These are phyloP conservation scores for Phyllosticta ampelicida DNA, from an alignment of 2,329 filamentous ascomycete genomes.

Conservation along the genomic window DNA sequence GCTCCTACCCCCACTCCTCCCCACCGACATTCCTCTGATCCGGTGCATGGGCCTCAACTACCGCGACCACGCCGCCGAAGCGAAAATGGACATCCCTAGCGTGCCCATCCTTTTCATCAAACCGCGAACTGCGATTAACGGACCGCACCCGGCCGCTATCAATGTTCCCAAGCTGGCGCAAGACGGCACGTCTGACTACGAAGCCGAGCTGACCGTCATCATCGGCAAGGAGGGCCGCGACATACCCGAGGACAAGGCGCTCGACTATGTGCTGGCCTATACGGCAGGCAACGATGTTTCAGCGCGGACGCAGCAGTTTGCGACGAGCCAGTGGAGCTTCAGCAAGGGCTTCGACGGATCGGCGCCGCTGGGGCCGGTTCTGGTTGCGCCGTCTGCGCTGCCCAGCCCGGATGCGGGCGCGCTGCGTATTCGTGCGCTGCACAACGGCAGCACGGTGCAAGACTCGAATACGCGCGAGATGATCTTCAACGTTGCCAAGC, in stretches of 20 bases:
- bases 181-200: constrained; percentile 39
- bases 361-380: constrained; percentile 41
- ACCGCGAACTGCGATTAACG: constrained; percentile 29
- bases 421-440: constrained; percentile 35
- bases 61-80: constrained; percentile 25
- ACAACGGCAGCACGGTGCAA: constrained; percentile 41
- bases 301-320: constrained; percentile 40
- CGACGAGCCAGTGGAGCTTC: constrained; percentile 43
- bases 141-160: constrained; percentile 32
- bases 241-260: constrained; percentile 34
- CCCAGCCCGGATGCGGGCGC: constrained; percentile 28
- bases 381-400: constrained; percentile 36
- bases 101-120: constrained; percentile 55
- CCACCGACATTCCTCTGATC: constrained; percentile 30
- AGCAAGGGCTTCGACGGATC: constrained; percentile 47
- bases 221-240: constrained; percentile 44
- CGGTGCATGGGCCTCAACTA: constrained; percentile 40
- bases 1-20: constrained; percentile 25
- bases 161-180: constrained; percentile 40
- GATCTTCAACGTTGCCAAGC: constrained; percentile 39
- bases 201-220: constrained; percentile 31
- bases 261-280: constrained; percentile 44
- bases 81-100: constrained; percentile 56
- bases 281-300: constrained; percentile 46
- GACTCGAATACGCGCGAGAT: constrained; percentile 27